Percentiles rank a stretch among this genome's conserved stretches.
Conservation (phyloP, 1,284 basidiomycete species). For the Calocybe gambosa region DNA sequence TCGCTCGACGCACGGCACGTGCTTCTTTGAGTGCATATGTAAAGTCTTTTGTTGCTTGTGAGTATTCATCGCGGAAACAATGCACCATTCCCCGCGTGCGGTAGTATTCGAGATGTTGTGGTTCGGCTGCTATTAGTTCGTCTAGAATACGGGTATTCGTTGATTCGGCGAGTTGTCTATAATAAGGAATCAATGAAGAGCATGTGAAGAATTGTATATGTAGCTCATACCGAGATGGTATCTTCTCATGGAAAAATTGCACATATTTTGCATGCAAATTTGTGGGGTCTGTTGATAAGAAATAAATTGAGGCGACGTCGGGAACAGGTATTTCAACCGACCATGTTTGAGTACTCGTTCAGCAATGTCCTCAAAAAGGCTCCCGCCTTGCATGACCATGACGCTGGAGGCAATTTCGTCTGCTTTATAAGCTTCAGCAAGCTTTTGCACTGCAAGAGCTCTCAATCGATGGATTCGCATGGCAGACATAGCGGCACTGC, state of each 20-base stretch:
- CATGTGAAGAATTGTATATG: slow-evolving; percentile 2
- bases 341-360: slow-evolving; percentile 72
- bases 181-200: slow-evolving; percentile 16
- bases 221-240: slow-evolving; percentile 66
- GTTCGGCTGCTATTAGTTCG: slow-evolving; percentile 62
- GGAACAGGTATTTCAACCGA: slow-evolving; percentile 28
- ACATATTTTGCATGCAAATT: slow-evolving; percentile 78
- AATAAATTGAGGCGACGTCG: slow-evolving; percentile 7
- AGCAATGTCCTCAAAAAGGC: slow-evolving; percentile 80
- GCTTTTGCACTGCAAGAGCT: slow-evolving; percentile 73
- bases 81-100: slow-evolving; percentile 80
- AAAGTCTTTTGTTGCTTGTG: slow-evolving; percentile 67
- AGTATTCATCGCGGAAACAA: slow-evolving; percentile 77
- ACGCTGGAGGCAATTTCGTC: slow-evolving; percentile 86
- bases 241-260: slow-evolving; percentile 86
- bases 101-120: slow-evolving; percentile 72
- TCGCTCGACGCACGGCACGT: slow-evolving; percentile 58
- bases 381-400: slow-evolving; percentile 87
- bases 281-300: slow-evolving; percentile 48
- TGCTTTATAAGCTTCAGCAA: slow-evolving; percentile 72
- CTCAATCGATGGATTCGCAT: slow-evolving; percentile 72
- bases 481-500: slow-evolving; percentile 75
- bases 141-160: slow-evolving; percentile 69
- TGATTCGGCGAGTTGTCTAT: slow-evolving; percentile 74
- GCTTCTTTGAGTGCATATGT: slow-evolving; percentile 73